Percentiles rank a stretch among this genome's conserved stretches.
Conservation (phyloP, 2,329 filamentous ascomycete species). For the Dactylonectria estremocensis region DNA sequence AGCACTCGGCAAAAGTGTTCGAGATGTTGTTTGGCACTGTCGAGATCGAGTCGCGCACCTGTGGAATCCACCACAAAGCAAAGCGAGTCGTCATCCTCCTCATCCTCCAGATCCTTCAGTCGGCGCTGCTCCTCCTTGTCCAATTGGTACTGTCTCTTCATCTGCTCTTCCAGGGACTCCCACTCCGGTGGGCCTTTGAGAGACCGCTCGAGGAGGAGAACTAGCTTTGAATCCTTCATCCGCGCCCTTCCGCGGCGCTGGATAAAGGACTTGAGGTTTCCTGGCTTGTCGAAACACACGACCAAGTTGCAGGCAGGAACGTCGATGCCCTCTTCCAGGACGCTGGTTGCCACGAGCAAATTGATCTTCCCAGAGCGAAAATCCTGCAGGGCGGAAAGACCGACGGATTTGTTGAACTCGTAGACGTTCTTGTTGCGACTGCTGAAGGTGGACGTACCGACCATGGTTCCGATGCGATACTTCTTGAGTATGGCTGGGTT, state of each 20-base stretch:
- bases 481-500: conserved; percentile 64
- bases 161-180: conserved; percentile 78
- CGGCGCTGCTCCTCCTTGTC: conserved; percentile 68
- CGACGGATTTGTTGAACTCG: conserved; percentile 52
- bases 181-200: conserved; percentile 64
- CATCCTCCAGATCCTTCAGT: conserved; percentile 65
- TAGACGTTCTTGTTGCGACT: conserved; percentile 59
- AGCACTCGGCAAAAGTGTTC: conserved; percentile 84
- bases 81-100: conserved; percentile 47
- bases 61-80: conserved; percentile 59
- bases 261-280: conserved; percentile 70
- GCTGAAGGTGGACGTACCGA: conserved; percentile 64
- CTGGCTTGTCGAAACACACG: conserved; percentile 68
- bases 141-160: conserved; percentile 79
- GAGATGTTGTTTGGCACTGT: conserved; percentile 83
- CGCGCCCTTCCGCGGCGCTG: conserved; percentile 70
- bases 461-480: conserved; percentile 68
- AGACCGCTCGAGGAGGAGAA: conserved; percentile 59
- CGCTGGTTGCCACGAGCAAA: conserved; percentile 74
- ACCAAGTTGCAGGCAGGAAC: conserved; percentile 76
- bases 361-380: conserved; percentile 71
- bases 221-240: conserved; percentile 65
- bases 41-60: conserved; percentile 78
- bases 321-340: conserved; percentile 79
- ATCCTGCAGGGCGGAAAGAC: conserved; percentile 55